A percentile compares a stretch with the other conserved stretches of the same genome.
These are phyloP conservation scores for Jackrogersella minutella DNA, from an alignment of 495 filamentous ascomycete species.

Conservation along the genomic window DNA sequence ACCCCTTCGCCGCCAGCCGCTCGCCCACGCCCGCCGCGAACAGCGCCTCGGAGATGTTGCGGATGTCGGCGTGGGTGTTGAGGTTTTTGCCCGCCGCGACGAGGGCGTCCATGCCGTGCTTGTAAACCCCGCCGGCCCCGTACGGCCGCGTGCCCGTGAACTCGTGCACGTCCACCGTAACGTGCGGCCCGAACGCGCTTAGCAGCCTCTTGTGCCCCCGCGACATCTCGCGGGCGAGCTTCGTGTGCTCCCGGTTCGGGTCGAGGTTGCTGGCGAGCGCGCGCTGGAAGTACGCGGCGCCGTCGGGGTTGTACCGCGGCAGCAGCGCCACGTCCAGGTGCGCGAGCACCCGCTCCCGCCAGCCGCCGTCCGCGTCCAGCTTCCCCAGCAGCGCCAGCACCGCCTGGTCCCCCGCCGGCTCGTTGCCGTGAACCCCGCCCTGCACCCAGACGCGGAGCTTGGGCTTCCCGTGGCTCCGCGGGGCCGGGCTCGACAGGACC, in stretches of 20 bases:
- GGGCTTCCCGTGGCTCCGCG: neutral
- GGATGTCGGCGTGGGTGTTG: constrained; percentile 45
- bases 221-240: constrained; percentile 43
- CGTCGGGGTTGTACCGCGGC: constrained; percentile 44
- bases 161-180: constrained; percentile 48
- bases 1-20: constrained; percentile 30
- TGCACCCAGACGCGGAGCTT: constrained; percentile 46
- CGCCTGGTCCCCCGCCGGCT: constrained; percentile 43
- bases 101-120: constrained; percentile 46
- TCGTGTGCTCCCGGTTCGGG: constrained; percentile 48
- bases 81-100: constrained; percentile 48
- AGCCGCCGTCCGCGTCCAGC: constrained; percentile 32
- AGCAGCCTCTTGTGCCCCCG: constrained; percentile 44
- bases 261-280: constrained; percentile 46
- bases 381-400: constrained; percentile 42
- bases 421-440: constrained; percentile 44
- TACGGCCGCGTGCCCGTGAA: constrained; percentile 37
- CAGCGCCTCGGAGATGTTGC: constrained; percentile 44
- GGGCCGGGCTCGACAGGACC: constrained; percentile 21
- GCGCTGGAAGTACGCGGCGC: constrained; percentile 46
- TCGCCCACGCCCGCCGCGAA: constrained; percentile 39
- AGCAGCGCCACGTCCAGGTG: constrained; percentile 37
- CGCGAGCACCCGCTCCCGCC: constrained; percentile 30
- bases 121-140: constrained; percentile 31
- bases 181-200: constrained; percentile 43